Base-by-base conservation (phyloP, 805 yeast genomes). In the Lipomyces orientalis region DNA sequence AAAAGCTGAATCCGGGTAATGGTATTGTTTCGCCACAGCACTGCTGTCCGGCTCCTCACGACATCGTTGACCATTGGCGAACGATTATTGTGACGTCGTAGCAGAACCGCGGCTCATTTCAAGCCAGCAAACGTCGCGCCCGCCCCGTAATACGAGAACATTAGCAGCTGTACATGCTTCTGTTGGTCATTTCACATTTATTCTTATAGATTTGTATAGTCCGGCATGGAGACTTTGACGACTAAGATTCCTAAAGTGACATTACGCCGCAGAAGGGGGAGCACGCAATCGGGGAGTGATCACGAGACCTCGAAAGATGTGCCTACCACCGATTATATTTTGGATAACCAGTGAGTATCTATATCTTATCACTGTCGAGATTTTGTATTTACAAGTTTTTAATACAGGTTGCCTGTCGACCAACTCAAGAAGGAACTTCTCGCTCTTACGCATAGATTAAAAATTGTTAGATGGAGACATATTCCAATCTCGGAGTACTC, bases 391-490 rank as follows among this genome's bases (percentile, higher is more conserved):
- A 43, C 49, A 22, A 43, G 49, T 37, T 7, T 7, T 8, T 43
- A 16, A 16, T 43, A n/a, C 22, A 68, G 71, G 37, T 46, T 65
- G 2, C 62, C 66, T 31, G 25, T 58, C 12, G 71, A 68, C 9
- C 61, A 59, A 39, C 33, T 68, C 2, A 68, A 68, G 54, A 51
- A 61, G n/a, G 69, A 66, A 12, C 58, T 68, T 5, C 31, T 68
- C 49, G 31, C 25, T 22, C 46, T 68, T 25, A 58, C 62, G 25
- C 71, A 66, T 56, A 43, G 65, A 22, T 52, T 95, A 66, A 83
- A 83, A 64, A 87, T 95, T 55, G 85, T 91, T 43, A 89, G 90
- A 77, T 95, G 99, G 99, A 86, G 88, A 73, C 82, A 82, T 68
- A 83, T 88, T 10, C 70, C 73, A 31, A 31, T 73, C 74, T 77